Base-by-base conservation (phyloP, 176 grass and related monocot genomes). In the Luzula sylvatica region DNA sequence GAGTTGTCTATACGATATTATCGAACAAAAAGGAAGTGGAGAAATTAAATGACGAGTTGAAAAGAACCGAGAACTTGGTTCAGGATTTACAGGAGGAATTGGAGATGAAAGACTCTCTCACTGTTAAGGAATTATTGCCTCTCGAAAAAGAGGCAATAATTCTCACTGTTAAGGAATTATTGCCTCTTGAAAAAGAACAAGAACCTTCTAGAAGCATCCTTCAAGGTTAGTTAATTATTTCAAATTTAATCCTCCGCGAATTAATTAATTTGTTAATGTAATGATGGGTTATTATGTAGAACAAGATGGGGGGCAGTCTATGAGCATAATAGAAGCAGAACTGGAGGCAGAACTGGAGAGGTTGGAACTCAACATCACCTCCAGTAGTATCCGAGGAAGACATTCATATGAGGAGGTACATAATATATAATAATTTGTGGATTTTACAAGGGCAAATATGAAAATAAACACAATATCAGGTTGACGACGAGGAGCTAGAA, bases 61-160 rank as follows among this genome's bases (percentile, higher is more conserved):
- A 78, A 42, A 61, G 22, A 61, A 79, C 73, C 54, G 81, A 96
- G 53, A 82, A 86, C 45, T 74, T 96, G 77, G 80, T 89, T 76
- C 84, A 82, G 63, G 90, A 89, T 96, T 79, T 96, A 52, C 84
- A 96, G 43, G 90, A 96, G 53, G 90, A 96, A 58, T 51, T 96
- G 18, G 84, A 96, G 45, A 80, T 96, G 84, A 96, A 86, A 58
- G 84, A 96, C 23, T 78, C 67, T 26, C 50, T 96, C 50, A 86
- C 74, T 4, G 90, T 96, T 47, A 66, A 96, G 42, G 90, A 86
- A 72, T 46, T 96, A 55, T 52, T 71, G 80, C 87, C 71, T 35
- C 66, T 29, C 79, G 26, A 41, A 3, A n/a, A n/a, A n/a, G n/a
- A n/a, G n/a, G n/a, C n/a, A n/a, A n/a, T n/a, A n/a, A n/a, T n/a